Evolutionary conservation across 305 asterid species (phyloP), one percentile per base, ranked within the genome.

Genomic region (Fraxinus sp.): DNA sequence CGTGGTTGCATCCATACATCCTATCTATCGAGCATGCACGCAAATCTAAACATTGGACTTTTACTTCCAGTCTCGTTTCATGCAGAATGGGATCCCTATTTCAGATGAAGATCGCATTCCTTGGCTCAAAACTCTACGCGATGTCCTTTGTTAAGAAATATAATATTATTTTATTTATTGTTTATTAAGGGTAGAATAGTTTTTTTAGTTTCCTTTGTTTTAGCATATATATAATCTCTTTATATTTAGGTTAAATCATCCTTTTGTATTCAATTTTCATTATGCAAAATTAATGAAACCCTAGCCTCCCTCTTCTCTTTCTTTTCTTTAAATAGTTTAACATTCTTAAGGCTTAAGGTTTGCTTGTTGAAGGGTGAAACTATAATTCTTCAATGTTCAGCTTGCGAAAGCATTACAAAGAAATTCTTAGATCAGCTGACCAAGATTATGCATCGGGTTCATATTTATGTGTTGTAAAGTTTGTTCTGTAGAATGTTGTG

Each of bases 51-150:
- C 59, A 46, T 20, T 81, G 9, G 33, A 10, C 33, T 74, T 35
- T 35, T 41, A 3, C 59, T 26, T 78, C 20, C 33, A 33, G 28
- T 59, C 32, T 55, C 30, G 24, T 32, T 18, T 76, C 37, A 32
- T 95, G 98, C 89, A 80, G 78, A 91, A 68, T 4, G 98, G 94
- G 87, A 88, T 88, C 80, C 98, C 98, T 78, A 90, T 95, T 35
- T 41, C 94, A 3, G 98, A 94, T 0, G 97, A 90, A 70, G 98
- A 95, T 86, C 97, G 97, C 3, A 81, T 90, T 79, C 99, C 98
- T 1, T 93, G 97, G 99, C 97, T 95, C 44, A 91, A 94, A 90
- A 88, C 89, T 16, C 88, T 95, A 35, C 89, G 89, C 2, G 95
- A 90, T 76, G 82, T 86, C 49, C 79, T 94, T 13, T 24, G 26